Conservation (phyloP, 2,329 filamentous ascomycete genomes). For the Plenodomus tracheiphilus region DNA sequence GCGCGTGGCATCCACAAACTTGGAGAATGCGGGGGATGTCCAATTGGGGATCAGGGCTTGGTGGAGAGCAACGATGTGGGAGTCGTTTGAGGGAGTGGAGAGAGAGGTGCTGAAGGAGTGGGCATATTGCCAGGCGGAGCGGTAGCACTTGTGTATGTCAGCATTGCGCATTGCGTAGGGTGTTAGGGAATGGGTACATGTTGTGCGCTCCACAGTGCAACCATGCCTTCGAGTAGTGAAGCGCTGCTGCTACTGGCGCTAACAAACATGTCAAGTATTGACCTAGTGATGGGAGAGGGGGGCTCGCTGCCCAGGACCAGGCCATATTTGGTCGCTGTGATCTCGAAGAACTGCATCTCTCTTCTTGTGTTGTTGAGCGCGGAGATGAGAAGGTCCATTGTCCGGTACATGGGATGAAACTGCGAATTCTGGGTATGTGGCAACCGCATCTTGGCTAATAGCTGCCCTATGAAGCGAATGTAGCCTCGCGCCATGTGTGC, state of each 20-base stretch:
- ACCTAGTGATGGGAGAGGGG: conserved; percentile 55
- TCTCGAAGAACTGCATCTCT: conserved; percentile 70
- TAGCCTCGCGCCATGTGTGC: conserved; percentile 72
- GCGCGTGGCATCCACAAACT: conserved; percentile 55
- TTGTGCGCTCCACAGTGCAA: conserved; percentile 79
- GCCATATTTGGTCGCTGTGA: conserved; percentile 63
- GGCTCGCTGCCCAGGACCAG: conserved; percentile 54
- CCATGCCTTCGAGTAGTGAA: conserved; percentile 66
- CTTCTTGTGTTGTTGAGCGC: conserved; percentile 68
- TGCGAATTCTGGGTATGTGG: conserved; percentile 51
- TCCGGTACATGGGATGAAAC: conserved; percentile 57
- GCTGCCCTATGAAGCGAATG: conserved; percentile 66
- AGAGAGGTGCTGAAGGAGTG: conserved; percentile 48
- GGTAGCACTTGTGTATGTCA: conserved; percentile 46
- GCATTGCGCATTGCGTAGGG: neutral
- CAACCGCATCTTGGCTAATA: conserved; percentile 65
- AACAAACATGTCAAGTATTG: conserved; percentile 63
- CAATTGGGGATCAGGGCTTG: conserved; percentile 56
- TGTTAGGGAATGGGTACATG: conserved; percentile 46
- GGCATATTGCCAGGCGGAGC: conserved; percentile 54
- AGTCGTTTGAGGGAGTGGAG: conserved; percentile 43
- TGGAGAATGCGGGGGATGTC: conserved; percentile 54
- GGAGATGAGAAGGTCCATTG: conserved; percentile 65
- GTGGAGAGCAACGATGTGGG: conserved; percentile 53
- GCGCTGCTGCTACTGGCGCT: conserved; percentile 56